Evolutionary conservation across 2,329 filamentous ascomycete species (phyloP), one percentile per base, ranked within the genome.

Genomic region (Furcasterigmium sp.): DNA sequence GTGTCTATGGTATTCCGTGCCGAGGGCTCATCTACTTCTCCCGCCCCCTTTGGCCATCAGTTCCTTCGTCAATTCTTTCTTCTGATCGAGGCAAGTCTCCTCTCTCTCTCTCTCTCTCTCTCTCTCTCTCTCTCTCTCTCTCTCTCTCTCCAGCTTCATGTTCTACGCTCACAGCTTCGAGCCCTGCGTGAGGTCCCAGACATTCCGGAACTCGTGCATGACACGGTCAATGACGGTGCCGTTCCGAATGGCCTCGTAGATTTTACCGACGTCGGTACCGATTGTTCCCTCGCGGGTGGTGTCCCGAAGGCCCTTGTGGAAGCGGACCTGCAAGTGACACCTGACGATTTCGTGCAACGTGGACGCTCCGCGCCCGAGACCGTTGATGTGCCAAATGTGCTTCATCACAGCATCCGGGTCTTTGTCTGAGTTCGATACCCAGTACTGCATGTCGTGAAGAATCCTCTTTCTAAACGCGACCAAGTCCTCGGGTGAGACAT

Each of bases 341-440:
- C 61, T 59, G 9, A 63, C 52, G 52, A 58, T 52, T 3, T 46
- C 49, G 43, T 63, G 63, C 19, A 64, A 43, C 2, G 49, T 50
- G 15, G 52, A 51, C 10, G 57, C 55, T 9, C 60, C 60, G n/a
- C 56, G 51, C 8, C 60, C 61, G 11, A 64, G 43, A 3, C 48
- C 52, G 1, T 42, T 44, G 2, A 54, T 18, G 9, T 47, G 51
- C 44, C 23, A 26, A 11, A 11, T 26, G 11, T 26, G 23, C 37
- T 51, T 56, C 59, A 58, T 61, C 8, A 49, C 35, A 5, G 37
- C 20, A 18, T 30, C 40, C 9, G 46, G 48, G n/a, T 41, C 34
- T 11, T 48, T 50, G 29, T 10, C 23, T 0, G 32, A 32, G 17
- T 48, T 39, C 4, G 15, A 9, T 20, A 48, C 26, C 48, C 46